Conservation (phyloP, 148 eudicot genomes). For the Diospyros kaki region DNA sequence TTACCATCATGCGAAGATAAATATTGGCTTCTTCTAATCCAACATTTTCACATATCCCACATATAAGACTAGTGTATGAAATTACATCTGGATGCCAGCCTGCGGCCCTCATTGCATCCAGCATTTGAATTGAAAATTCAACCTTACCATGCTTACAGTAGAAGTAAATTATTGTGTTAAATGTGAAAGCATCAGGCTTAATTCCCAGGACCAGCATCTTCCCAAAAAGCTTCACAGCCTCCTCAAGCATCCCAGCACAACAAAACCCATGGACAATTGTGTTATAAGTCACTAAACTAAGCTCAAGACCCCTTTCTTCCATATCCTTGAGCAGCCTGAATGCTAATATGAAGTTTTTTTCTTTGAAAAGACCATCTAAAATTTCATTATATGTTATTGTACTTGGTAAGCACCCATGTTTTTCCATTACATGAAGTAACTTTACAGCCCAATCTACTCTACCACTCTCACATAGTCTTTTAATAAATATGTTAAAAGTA, state of each 20-base stretch:
- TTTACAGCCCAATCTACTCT: constrained; percentile 57
- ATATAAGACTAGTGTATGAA: constrained; percentile 55
- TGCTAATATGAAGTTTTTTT: constrained; percentile 32
- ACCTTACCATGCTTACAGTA: constrained; percentile 46
- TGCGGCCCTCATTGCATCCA: constrained; percentile 36
- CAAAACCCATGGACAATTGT: constrained; percentile 56
- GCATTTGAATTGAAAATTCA: constrained; percentile 40
- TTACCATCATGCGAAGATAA: constrained; percentile 52
- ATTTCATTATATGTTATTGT: constrained; percentile 59
- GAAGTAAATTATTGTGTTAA: constrained; percentile 50
- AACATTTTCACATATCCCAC: constrained; percentile 40
- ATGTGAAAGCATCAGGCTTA: constrained; percentile 57
- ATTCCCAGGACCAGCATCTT: constrained; percentile 56
- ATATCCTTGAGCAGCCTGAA: constrained; percentile 44
- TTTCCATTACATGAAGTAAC: constrained; percentile 53
- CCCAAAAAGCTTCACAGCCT: constrained; percentile 44
- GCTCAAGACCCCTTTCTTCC: constrained; percentile 44
- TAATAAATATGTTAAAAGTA: constrained; percentile 63
- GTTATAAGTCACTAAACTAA: constrained; percentile 60
- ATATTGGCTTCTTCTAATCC: constrained; percentile 36
- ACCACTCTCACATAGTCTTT: constrained; percentile 51
- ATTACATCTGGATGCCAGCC: constrained; percentile 37
- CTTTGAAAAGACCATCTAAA: constrained; percentile 53
- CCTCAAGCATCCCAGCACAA: constrained; percentile 35
- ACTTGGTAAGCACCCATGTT: constrained; percentile 41